Evolutionary conservation across 805 yeast species (phyloP), one percentile per base, ranked within the genome.

Genomic region (Saccharomyces cerevisiae): DNA sequence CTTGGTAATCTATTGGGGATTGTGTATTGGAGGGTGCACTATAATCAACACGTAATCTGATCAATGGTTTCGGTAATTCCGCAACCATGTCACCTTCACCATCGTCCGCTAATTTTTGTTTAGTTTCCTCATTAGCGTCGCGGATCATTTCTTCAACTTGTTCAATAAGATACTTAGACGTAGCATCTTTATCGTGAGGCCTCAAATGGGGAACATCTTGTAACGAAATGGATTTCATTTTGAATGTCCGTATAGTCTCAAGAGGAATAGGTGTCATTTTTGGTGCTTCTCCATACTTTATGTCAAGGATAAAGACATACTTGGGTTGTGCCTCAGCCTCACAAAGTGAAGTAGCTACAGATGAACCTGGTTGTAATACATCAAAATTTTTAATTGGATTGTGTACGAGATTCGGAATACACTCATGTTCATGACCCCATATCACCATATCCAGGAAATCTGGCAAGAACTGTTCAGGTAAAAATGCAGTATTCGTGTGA

Each of bases 401-500:
- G 48, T 74, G 74, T 1, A 75, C 78, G 0, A 96, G 82, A 55
- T 80, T 81, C 0, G 92, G 88, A 4, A 84, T 77, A 64, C 97
- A 89, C 66, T 94, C 97, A 70, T 94, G 99, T 67, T 94, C 99
- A 69, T 94, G 99, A 17, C 99, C 99, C 99, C 99, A 94, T 1
- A 91, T 72, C 0, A 94, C 84, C 54, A 92, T 74, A 65, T 94
- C 90, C 49, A 94, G 63, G 65, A 91, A 90, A 8, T 77, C 73
- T 0, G 98, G 99, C 26, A 94, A 71, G 61, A 87, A 86, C 52
- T 76, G 78, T 59, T 91, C 98, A 5, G 97, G 98, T 4, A 94
- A 73, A 59, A 86, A 86, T 4, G 89, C 83, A 0, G 95, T 87
- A 47, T 82, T 82, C 1, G 95, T 81, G 62, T 91, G 91, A 4